Evolutionary conservation across 768 basidiomycete species (phyloP), one percentile per base, ranked within the genome.

Genomic region (Mycena kentingensis): DNA sequence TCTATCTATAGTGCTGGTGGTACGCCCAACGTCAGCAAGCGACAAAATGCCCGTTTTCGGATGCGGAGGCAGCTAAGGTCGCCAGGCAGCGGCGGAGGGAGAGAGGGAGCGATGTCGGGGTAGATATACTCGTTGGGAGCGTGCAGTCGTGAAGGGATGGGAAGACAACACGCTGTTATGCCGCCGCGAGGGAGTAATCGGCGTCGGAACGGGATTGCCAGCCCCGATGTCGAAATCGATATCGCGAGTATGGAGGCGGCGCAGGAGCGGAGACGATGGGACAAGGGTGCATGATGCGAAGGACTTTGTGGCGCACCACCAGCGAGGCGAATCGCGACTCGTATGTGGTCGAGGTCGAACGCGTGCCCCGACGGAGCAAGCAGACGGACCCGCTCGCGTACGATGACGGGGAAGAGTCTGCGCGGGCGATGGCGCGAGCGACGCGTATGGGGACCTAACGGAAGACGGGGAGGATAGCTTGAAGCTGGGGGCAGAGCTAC

Each of bases 61-160:
- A 68, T 88, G 57, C 67, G 38, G 68, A 74, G 38, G 77, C 74
- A 53, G 63, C 68, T 6, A 75, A 75, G 55, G 57, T 67, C 38
- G 72, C 71, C 54, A 74, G 72, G 72, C 80, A 69, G 73, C 74
- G 62, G 67, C 76, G 77, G 43, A 68, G 77, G 31, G 74, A 77
- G 70, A 70, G 72, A 62, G 69, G 68, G 59, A 85, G 88, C 45
- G 91, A 93, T 62, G 88, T 88, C 3, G 92, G 91, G 90, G 89
- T 93, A 35, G 91, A 93, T 68, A 93, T 93, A 35, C 70, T 92
- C 10, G 89, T 93, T 2, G 83, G 82, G 37, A 79, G 66, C 13
- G 21, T 67, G 41, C 80, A 79, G 57, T 66, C 60, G 29, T 70
- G 84, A 34, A 68, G 84, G n/a, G 35, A 67, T 85, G 64, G 77